Evolutionary conservation across 768 basidiomycete genomes (phyloP), one percentile per base, ranked within the genome.

Genomic region (Omphalotus guepiniiformis): DNA sequence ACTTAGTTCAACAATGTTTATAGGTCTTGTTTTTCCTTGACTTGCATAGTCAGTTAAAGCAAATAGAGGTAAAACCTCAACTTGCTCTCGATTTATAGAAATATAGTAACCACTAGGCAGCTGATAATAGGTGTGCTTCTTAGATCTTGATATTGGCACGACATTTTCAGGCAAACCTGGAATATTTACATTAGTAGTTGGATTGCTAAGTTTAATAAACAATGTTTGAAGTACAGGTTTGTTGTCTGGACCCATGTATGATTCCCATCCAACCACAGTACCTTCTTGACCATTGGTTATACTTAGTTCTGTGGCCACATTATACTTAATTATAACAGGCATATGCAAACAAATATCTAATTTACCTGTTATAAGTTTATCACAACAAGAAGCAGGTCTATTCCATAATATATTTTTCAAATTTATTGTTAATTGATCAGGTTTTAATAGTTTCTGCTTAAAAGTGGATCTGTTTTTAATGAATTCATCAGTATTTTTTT

Each of bases 1-100:
- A 9, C 44, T 51, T 1, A 69, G 29, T 51, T 69, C 53, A 1
- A 65, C 62, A 3, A 63, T 51, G 53, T 70, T 71, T 2, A 8
- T 43, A 1, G n/a, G 11, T 9, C 63, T 26, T 7, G 58, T 63
- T 37, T 58, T 63, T 1, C 61, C 61, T 52, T 65, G 64, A n/a
- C 52, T 47, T 4, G 55, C 54, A 55, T 64, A 60, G 32, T 60
- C 62, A 15, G 60, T 64, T 54, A 65, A 61, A 6, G 54, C 52
- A 54, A 58, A 64, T 44, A 61, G 60, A 2, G 51, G 51, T 11
- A 58, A 32, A 5, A 64, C 54, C 18, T 50, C 44, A 8, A 63
- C 62, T 42, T 65, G 63, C 37, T 40, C 39, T 23, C 39, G 7
- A 7, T 21, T 19, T 8, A 40, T 18, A 40, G 18, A 21, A 23